Evolutionary conservation across 192 early-diverging fungal species (phyloP), one percentile per base, ranked within the genome.

Genomic region (Polychytrium aggregatum): DNA sequence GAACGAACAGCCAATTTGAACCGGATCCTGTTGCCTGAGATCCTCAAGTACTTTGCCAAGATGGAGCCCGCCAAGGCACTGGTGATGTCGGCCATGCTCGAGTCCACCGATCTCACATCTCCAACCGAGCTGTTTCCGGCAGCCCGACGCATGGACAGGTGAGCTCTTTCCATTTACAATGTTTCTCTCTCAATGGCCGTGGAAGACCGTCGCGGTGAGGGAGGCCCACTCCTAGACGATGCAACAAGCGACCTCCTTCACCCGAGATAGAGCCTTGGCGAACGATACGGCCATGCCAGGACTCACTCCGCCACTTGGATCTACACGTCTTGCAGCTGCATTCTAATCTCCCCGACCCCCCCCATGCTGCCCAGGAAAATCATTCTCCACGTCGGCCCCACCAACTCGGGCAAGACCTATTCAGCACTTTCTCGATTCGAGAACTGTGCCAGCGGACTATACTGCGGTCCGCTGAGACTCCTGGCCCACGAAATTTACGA

Each of bases 331-430:
- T 44, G 36, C n/a, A 31, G n/a, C 36, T 33, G 8, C 37, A 18
- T 17, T 42, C 43, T 44, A 18, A 37, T 28, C 31, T 17, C 14
- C 6, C 34, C 24, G 31, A 29, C 22, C 18, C 27, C 21, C 2
- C 30, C n/a, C n/a, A n/a, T n/a, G 26, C 8, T 22, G 20, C 11
- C 13, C 41, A 83, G 86, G 25, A 83, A 80, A 25, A 88, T 98
- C 43, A 74, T 89, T 26, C 72, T 94, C 65, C 92, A 98, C 52
- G 85, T 98, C 20, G 94, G 94, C 6, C 94, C 94, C 31, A 98
- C 94, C 5, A 98, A 98, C 65, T 90, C 87, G 20, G 94, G 94
- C 55, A 98, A 98, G 56, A 98, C 94, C 1, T 83, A 94, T 61
- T 69, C 74, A 28, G 94, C 94, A 6, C 57, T 98, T 11, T 44